Base-by-base conservation (phyloP, 108 stramenopile species). In the Bacterosira constricta region DNA sequence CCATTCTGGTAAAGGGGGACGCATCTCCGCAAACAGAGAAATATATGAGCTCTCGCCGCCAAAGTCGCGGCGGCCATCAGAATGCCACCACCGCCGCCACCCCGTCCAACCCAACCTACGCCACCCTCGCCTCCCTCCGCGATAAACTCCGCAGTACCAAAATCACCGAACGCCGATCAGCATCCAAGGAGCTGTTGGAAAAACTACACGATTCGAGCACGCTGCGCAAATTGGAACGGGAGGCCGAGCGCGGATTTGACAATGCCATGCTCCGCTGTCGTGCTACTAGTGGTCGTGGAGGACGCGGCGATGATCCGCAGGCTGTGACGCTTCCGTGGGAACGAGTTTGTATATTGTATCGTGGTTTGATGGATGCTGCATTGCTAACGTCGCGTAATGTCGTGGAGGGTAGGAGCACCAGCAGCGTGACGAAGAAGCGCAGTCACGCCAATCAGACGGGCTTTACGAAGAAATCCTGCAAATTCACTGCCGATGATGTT, bases 381-480 rank as follows among this genome's bases (percentile, higher is more conserved):
- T 27, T 77, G n/a, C 31, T 80, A 1, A 29, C 71, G 47, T 53
- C 79, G 30, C 64, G 37, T 4, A 60, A 13, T 20, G 25, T 36
- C 45, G 44, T 68, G 17, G 54, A 49, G 17, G 57, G 47, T 0
- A 52, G 50, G 21, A 63, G 37, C 17, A 15, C 2, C 35, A 17
- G 29, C 31, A 15, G 8, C 30, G 18, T 17, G 35, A 44, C 44
- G 52, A 45, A 29, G 26, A 54, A 73, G 41, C 36, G 53, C 7
- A 63, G 29, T 4, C 50, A 42, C 1, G 71, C 79, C 38, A 80
- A 80, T 69, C 64, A 65, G 26, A 73, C 79, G 0, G 79, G 79
- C 18, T 70, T 57, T 12, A 69, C 62, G 8, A 57, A 54, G n/a
- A 46, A 63, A 39, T 34, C 45, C 18, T 23, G 13, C 65, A 80